These are phyloP conservation scores for Umbellularia californica DNA, from an alignment of 164 flowering plant species.

Conservation along the genomic window DNA sequence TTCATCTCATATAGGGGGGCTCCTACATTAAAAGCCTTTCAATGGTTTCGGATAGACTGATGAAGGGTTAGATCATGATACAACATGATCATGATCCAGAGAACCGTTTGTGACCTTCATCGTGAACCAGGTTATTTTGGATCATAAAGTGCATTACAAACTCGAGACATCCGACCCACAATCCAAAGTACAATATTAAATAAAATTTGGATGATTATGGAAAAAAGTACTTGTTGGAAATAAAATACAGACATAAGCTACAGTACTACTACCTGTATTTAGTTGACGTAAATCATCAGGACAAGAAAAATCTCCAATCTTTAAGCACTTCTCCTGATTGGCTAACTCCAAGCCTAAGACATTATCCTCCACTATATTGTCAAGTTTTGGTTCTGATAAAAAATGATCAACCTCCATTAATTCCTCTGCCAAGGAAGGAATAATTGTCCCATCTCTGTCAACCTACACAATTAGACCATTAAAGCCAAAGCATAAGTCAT, in stretches of 20 bases:
- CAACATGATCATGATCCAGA: too few species aligned
- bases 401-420: slow-evolving; percentile 44
- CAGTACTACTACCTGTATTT: slow-evolving; percentile 26
- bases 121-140: too few species aligned
- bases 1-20: too few species aligned
- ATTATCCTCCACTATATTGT: slow-evolving; percentile 41
- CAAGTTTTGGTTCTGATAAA: slow-evolving; percentile 52
- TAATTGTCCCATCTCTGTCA: slow-evolving; percentile 32
- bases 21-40: too few species aligned
- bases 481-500: background rate
- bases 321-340: slow-evolving; percentile 26
- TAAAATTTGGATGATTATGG: too few species aligned
- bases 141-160: too few species aligned
- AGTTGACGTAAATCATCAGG: slow-evolving; percentile 24
- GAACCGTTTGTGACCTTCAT: too few species aligned
- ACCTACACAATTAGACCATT: slow-evolving; percentile 23
- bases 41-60: too few species aligned
- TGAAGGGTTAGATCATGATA: too few species aligned
- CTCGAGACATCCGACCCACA: too few species aligned
- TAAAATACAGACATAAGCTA: slow-evolving; percentile 1
- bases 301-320: slow-evolving; percentile 27
- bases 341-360: slow-evolving; percentile 25
- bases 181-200: too few species aligned
- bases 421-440: slow-evolving; percentile 47
- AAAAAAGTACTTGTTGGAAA: background rate